These are phyloP conservation scores for Conoideocrella luteorostrata DNA, from an alignment of 2,329 filamentous ascomycete species.

Conservation along the genomic window DNA sequence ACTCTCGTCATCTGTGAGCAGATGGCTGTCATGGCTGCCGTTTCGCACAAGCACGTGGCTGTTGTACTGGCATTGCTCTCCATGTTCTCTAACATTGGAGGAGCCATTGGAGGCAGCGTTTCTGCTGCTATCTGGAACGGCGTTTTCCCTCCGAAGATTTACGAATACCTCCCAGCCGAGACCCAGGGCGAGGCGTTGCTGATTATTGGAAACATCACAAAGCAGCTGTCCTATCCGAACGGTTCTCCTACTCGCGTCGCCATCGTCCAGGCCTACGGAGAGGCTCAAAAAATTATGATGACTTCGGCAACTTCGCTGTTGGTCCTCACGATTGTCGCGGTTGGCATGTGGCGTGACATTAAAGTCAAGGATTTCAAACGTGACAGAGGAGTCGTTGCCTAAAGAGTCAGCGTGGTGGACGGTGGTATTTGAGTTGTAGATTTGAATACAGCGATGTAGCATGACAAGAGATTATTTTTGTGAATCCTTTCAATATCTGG, in stretches of 20 bases:
- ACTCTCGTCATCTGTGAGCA: slow-evolving; percentile 22
- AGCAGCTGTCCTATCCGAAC: slow-evolving; percentile 29
- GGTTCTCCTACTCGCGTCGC: slow-evolving; percentile 31
- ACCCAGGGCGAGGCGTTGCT: slow-evolving; percentile 31
- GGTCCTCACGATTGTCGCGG: slow-evolving; percentile 12
- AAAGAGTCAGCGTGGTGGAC: too few relatives aligned
- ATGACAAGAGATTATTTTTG: too few relatives aligned
- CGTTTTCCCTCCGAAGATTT: slow-evolving; percentile 31
- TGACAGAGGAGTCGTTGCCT: too few relatives aligned
- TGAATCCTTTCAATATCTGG: too few relatives aligned
- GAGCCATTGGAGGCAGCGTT: slow-evolving; percentile 25
- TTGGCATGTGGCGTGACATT: slow-evolving; percentile 17
- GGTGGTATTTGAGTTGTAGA: too few relatives aligned
- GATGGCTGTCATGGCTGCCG: slow-evolving; percentile 26
- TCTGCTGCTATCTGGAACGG: slow-evolving; percentile 28
- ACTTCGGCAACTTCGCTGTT: slow-evolving; percentile 18
- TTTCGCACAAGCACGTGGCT: slow-evolving; percentile 26
- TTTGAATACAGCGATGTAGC: too few relatives aligned
- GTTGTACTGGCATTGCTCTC: slow-evolving; percentile 25
- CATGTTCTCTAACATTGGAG: slow-evolving; percentile 25
- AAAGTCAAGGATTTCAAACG: slow-evolving; percentile 13
- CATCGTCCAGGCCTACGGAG: slow-evolving; percentile 37
- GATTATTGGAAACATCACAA: slow-evolving; percentile 26
- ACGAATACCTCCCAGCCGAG: slow-evolving; percentile 28
- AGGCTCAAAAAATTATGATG: slow-evolving; percentile 32